Base-by-base conservation (phyloP, 1,139 yeast species). In the Citeromyces siamensis region DNA sequence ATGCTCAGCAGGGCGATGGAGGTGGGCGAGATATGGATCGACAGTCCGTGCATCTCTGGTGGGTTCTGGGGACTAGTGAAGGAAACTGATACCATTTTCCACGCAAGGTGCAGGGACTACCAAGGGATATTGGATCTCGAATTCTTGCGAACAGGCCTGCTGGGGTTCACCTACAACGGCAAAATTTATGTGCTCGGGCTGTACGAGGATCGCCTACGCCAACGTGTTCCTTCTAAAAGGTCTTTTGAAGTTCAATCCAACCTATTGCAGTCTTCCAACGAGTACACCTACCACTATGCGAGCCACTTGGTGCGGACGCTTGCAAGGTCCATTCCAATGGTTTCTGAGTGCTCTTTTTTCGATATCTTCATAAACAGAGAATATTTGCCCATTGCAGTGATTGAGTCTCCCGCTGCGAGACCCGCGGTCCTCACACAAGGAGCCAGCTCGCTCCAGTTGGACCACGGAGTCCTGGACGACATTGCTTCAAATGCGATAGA, bases 21-120 rank as follows among this genome's bases (percentile, higher is more conserved):
- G 44, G 81, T 93, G n/a, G 98, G 98, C 17, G 99, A 90, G 54
- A 80, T 90, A 23, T 93, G 98, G 98, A 83, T 90, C 17, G 95
- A 85, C 51, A 76, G 88, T 41, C 94, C 90, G 2, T 81, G 94
- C 41, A 60, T 85, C 5, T 76, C 90, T 4, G 95, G 95, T 6
- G 95, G 95, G 0, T 84, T 82, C 50, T 85, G 85, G 76, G 90
- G 85, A 0, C 58, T 80, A 34, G 65, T 66, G 1, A 63, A 66
- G 10, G 94, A 82, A 39, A 80, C 94, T 0, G 78, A 74, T 42
- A 69, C 67, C 46, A 80, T 84, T 2, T 85, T 85, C 56, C 94
- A 81, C 50, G 95, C 95, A 0, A 73, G 73, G 42, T 81, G 94
- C 49, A 63, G 72, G 26, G 88, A 79, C 46, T 76, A 78, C 32